Conservation (phyloP, 805 yeast species). For the Maudiozyma serrabonitensis region DNA sequence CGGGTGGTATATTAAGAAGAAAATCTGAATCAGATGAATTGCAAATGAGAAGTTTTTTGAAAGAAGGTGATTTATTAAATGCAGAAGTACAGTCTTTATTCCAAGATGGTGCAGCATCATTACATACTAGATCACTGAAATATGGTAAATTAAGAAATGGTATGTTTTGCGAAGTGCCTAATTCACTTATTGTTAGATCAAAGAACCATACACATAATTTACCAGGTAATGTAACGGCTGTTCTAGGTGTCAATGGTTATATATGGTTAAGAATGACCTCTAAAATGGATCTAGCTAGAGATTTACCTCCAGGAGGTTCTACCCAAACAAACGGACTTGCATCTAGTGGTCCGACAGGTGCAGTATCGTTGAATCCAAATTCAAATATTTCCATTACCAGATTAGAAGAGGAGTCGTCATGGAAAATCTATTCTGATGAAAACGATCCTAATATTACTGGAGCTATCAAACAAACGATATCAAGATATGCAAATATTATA, state of each 20-base stretch:
- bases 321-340: slow-evolving; percentile 17
- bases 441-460: slow-evolving; percentile 62
- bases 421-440: slow-evolving; percentile 89
- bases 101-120: slow-evolving; percentile 83
- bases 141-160: slow-evolving; percentile 96
- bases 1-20: slow-evolving; percentile 92
- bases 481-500: slow-evolving; percentile 78
- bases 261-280: slow-evolving; percentile 80
- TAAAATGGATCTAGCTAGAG: slow-evolving; percentile 24
- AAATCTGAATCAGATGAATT: slow-evolving; percentile 92
- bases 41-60: slow-evolving; percentile 87
- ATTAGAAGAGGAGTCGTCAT: slow-evolving; percentile 83
- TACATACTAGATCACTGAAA: slow-evolving; percentile 90
- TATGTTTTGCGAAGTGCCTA: slow-evolving; percentile 67
- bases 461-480: slow-evolving; percentile 58
- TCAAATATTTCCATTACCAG: slow-evolving; percentile 64
- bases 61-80: slow-evolving; percentile 91
- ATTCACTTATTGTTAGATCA: slow-evolving; percentile 72
- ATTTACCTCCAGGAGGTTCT: slow-evolving; percentile 20
- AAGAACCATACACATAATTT: slow-evolving; percentile 79
- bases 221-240: slow-evolving; percentile 90
- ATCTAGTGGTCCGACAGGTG: slow-evolving; percentile 30
- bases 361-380: slow-evolving; percentile 16
- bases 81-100: slow-evolving; percentile 91
- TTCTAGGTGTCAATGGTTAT: slow-evolving; percentile 90